These are phyloP conservation scores for Bacidia rubella DNA, from an alignment of 495 filamentous ascomycete genomes.

Conservation along the genomic window DNA sequence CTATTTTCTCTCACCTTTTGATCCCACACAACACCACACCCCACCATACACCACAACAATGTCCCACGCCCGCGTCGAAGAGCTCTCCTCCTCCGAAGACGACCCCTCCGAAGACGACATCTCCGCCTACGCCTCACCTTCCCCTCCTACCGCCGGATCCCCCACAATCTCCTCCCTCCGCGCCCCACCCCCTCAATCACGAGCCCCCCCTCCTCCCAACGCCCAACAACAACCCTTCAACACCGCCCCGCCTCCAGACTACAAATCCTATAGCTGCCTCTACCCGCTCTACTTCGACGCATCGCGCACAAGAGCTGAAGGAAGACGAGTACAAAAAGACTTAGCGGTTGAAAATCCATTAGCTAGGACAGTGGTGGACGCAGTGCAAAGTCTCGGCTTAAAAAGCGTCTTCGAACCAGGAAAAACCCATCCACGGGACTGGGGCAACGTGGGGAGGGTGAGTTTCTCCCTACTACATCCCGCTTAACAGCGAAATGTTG, in stretches of 20 bases:
- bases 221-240: slow-evolving; percentile 20
- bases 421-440: slow-evolving; percentile 90
- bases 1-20: not conserved
- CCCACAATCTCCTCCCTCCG: slow-evolving; percentile 20
- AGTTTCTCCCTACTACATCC: no score
- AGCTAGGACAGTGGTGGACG: slow-evolving; percentile 78
- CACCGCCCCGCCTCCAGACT: slow-evolving; percentile 30
- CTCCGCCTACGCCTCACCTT: slow-evolving; percentile 29
- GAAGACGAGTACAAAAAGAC: slow-evolving; percentile 57
- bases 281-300: slow-evolving; percentile 93
- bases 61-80: slow-evolving; percentile 81
- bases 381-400: slow-evolving; percentile 55
- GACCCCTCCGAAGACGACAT: slow-evolving; percentile 58
- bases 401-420: slow-evolving; percentile 75
- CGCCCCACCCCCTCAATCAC: slow-evolving; percentile 20
- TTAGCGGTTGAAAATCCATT: slow-evolving; percentile 75
- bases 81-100: slow-evolving; percentile 60
- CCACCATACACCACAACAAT: slow-evolving; percentile 33
- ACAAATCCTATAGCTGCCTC: slow-evolving; percentile 70
- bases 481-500: no score
- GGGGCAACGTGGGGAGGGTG: slow-evolving; percentile 90
- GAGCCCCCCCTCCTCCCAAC: slow-evolving; percentile 1
- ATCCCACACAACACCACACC: not conserved
- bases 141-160: slow-evolving; percentile 29
- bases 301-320: slow-evolving; percentile 56